Conservation (phyloP, 176 grass and related monocot species). For the Chrysopogon serrulatus region DNA sequence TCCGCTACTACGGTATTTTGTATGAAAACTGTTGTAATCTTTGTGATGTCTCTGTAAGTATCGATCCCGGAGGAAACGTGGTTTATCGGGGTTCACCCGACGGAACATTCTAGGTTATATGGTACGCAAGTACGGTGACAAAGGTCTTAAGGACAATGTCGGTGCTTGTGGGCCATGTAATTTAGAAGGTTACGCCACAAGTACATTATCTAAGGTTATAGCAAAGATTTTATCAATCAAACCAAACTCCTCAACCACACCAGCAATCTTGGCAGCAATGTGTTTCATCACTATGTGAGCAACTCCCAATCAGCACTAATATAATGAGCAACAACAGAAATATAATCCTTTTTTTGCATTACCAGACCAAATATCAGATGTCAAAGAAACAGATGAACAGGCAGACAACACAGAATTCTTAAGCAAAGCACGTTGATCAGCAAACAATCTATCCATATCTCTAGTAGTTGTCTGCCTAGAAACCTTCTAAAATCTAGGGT, state of each 20-base stretch:
- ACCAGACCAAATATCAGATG: neutral
- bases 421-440: neutral
- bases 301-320: neutral
- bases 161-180: no score
- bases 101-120: no score
- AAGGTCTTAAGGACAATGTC: no score
- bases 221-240: neutral
- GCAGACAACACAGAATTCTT: neutral
- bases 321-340: neutral
- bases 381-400: neutral
- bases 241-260: neutral
- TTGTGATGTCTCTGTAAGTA: no score
- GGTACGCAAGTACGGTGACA: no score
- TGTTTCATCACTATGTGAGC: neutral
- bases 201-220: neutral
- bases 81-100: no score
- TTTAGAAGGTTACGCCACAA: no score
- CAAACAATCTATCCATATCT: neutral
- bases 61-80: no score
- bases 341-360: neutral
- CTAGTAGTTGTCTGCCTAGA: neutral
- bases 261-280: neutral
- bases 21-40: no score
- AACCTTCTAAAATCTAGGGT: rapidly evolving
- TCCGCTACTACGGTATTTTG: no score